Evolutionary conservation across 1,284 basidiomycete genomes (phyloP).

Genomic region (Trametes hirsuta): DNA sequence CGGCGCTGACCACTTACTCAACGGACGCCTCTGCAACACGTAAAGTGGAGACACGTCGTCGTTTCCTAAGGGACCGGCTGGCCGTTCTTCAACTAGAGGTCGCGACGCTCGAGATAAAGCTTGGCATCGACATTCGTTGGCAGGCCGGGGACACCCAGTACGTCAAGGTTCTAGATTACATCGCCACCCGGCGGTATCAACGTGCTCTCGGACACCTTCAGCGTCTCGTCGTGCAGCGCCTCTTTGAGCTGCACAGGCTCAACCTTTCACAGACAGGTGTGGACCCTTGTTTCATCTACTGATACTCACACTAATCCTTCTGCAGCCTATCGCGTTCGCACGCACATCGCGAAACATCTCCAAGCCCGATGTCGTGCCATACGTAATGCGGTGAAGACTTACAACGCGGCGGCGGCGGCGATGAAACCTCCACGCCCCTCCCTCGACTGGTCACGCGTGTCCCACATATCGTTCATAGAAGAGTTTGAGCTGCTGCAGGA

Average conservation of each 20-base stretch:
- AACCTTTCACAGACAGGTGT: conserved; percentile 30
- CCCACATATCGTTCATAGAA: conserved; percentile 36
- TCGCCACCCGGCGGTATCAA: conserved; percentile 26
- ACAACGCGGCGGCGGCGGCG: conserved; percentile 31
- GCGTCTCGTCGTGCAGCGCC: conserved; percentile 30
- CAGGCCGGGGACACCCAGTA: conserved; percentile 20
- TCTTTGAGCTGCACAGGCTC: conserved; percentile 37
- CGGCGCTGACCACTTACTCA: background rate
- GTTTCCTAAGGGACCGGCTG: background rate
- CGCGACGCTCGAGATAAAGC: conserved; percentile 23
- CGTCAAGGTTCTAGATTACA: conserved; percentile 12
- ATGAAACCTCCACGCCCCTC: conserved; percentile 30
- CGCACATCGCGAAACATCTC: conserved; percentile 32
- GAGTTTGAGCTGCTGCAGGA: conserved; percentile 41
- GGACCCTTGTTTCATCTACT: conserved; percentile 9
- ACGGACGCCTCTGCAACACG: conserved; percentile 1
- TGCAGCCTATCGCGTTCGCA: conserved; percentile 20
- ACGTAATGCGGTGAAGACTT: conserved; percentile 27
- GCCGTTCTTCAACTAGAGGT: conserved; percentile 13
- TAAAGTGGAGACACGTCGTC: conserved; percentile 13
- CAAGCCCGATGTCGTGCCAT: conserved; percentile 29
- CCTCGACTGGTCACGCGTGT: conserved; percentile 36
- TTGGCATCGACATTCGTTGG: conserved; percentile 29
- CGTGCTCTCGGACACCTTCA: conserved; percentile 32
- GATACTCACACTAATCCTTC: background rate